phyloP scores from a whole-genome alignment of 2,329 filamentous ascomycete species.

The Colletotrichum sp. region DNA sequence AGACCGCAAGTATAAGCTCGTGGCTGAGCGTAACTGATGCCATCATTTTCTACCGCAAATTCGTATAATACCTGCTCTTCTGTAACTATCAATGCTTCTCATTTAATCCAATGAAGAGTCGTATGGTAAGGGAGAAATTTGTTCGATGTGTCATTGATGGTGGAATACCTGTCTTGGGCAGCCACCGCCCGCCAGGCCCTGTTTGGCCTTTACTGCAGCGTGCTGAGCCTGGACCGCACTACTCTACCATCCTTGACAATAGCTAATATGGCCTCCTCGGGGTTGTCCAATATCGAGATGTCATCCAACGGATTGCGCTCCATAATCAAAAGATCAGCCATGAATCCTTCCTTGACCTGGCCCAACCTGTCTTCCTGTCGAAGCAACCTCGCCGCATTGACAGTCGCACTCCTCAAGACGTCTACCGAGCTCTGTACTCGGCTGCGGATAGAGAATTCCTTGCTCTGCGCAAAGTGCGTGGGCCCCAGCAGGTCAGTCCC shows the following conservation, averaged over 20 bases:
- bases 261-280: not conserved
- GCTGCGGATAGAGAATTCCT: not conserved
- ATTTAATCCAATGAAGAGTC: not conserved
- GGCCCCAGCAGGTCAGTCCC: not conserved
- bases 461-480: not conserved
- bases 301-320: constrained; percentile 59
- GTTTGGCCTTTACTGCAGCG: not conserved
- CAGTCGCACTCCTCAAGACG: not conserved
- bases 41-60: not conserved
- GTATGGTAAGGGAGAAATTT: not conserved
- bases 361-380: not conserved
- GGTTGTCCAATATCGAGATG: constrained; percentile 49
- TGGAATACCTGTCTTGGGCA: not conserved
- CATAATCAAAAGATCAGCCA: constrained; percentile 58
- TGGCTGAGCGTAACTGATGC: not conserved
- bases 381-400: not conserved
- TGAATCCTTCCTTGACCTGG: constrained; percentile 54
- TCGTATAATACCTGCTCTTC: not conserved
- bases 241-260: not conserved
- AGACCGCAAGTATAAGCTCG: not conserved
- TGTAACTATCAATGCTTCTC: not conserved
- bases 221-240: not conserved
- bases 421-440: not conserved
- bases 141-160: not conserved
- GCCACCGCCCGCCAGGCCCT: not conserved